Evolutionary conservation across 164 flowering plant species (phyloP).

Genomic region (Annona squamosa): DNA sequence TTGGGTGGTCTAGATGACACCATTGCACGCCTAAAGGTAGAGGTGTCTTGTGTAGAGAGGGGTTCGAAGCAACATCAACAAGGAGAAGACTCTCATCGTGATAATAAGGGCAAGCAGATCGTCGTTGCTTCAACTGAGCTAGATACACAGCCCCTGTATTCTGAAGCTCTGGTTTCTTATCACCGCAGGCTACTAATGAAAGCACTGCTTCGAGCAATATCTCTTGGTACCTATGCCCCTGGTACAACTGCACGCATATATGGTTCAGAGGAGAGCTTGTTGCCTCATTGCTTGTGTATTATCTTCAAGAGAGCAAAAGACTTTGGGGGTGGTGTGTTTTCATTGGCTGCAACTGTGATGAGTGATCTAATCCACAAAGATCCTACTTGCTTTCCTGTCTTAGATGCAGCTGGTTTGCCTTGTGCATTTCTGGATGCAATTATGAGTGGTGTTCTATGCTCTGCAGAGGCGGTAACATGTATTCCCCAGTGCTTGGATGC

Average conservation of each 20-base stretch:
- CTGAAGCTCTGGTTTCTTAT: constrained; percentile 73
- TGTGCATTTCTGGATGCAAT: constrained; percentile 83
- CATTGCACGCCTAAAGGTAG: constrained; percentile 64
- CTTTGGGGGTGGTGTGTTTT: constrained; percentile 94
- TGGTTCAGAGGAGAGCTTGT: constrained; percentile 73
- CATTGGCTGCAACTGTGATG: constrained; percentile 92
- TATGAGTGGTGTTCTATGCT: constrained; percentile 71
- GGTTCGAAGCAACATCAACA: constrained; percentile 45
- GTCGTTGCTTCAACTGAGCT: constrained; percentile 33
- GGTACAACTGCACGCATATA: constrained; percentile 58
- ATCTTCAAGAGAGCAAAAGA: constrained; percentile 79
- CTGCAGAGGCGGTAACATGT: constrained; percentile 80
- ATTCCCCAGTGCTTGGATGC: constrained; percentile 95
- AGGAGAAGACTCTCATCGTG: constrained; percentile 33
- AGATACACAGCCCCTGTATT: constrained; percentile 56
- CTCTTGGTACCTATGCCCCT: constrained; percentile 91
- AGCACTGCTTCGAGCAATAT: constrained; percentile 80
- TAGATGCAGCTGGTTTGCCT: constrained; percentile 80
- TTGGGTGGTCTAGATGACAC: constrained; percentile 91
- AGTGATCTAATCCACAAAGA: constrained; percentile 92
- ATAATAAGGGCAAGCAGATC: constrained; percentile 30
- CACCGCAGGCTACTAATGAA: constrained; percentile 72
- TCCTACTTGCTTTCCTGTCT: constrained; percentile 70
- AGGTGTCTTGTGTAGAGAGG: constrained; percentile 61
- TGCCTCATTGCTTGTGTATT: constrained; percentile 65